Evolutionary conservation across 2,329 filamentous ascomycete species (phyloP).

Genomic region (Sporothrix mexicana): DNA sequence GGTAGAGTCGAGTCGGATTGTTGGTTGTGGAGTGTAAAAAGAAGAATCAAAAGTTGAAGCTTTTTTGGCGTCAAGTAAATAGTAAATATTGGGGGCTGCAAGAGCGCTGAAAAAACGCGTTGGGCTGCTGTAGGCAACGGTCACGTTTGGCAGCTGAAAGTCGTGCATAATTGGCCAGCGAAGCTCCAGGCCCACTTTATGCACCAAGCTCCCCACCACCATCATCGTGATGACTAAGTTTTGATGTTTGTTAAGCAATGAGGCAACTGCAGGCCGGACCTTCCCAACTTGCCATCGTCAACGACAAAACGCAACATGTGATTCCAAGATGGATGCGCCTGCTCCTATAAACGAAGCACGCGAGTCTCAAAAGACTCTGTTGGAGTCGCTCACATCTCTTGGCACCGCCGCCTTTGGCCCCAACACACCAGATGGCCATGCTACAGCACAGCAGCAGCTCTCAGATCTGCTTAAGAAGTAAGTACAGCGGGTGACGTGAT

Average conservation of each 20-base stretch:
- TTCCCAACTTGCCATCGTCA: neutral
- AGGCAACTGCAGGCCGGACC: too few relatives aligned
- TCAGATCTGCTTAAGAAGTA: constrained; percentile 58
- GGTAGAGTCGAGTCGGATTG: neutral
- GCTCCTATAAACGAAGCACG: constrained; percentile 22
- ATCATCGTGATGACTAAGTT: constrained; percentile 21
- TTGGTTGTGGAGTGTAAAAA: neutral
- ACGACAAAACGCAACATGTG: constrained; percentile 16
- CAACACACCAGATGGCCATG: constrained; percentile 40
- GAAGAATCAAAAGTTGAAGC: constrained; percentile 11
- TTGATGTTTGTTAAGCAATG: neutral
- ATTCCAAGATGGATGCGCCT: constrained; percentile 33
- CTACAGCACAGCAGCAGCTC: constrained; percentile 48
- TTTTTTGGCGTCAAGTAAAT: constrained; percentile 34
- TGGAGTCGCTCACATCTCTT: constrained; percentile 47
- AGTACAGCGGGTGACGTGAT: constrained; percentile 32
- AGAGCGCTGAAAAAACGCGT: constrained; percentile 31
- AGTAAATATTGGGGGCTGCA: constrained; percentile 29
- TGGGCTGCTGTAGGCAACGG: constrained; percentile 29
- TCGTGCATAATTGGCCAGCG: neutral
- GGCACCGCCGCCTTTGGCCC: constrained; percentile 59
- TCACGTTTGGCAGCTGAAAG: constrained; percentile 1
- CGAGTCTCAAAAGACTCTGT: constrained; percentile 36
- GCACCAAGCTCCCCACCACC: neutral
- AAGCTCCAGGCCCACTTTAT: neutral